Evolutionary conservation across 176 grass and related monocot species (phyloP).

Genomic region (Canna indica): DNA sequence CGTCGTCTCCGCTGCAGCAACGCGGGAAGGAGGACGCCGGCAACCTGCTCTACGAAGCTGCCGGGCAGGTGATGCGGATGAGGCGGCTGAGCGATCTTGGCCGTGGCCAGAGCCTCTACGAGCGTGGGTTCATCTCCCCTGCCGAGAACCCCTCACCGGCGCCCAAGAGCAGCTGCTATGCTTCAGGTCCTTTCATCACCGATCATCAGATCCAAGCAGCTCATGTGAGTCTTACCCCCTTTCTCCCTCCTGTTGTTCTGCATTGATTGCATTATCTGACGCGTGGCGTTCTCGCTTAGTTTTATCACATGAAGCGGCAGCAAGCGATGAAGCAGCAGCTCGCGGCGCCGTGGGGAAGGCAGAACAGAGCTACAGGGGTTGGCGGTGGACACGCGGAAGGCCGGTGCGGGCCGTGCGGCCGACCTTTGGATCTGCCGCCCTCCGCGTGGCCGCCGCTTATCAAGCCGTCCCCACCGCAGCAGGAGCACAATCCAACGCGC

Average conservation of each 20-base stretch:
- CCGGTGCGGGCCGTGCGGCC: background rate
- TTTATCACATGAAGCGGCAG: slow-evolving; percentile 64
- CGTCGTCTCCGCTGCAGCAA: slow-evolving; percentile 57
- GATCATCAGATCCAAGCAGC: slow-evolving; percentile 62
- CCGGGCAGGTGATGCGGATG: slow-evolving; percentile 54
- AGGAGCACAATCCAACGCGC: too few relatives aligned
- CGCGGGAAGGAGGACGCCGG: slow-evolving; percentile 34
- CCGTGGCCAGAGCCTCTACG: background rate
- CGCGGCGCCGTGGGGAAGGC: slow-evolving; percentile 1
- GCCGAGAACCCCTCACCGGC: slow-evolving; percentile 27
- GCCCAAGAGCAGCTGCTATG: slow-evolving; percentile 16
- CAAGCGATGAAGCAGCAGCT: slow-evolving; percentile 54
- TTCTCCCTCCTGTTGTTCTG: background rate
- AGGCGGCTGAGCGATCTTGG: slow-evolving; percentile 21
- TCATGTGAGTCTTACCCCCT: slow-evolving; percentile 27
- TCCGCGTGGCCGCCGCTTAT: slow-evolving; percentile 44
- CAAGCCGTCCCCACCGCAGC: slow-evolving; percentile 34
- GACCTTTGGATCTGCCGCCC: slow-evolving; percentile 24
- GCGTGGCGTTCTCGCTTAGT: slow-evolving; percentile 18
- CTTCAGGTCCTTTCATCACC: slow-evolving; percentile 28
- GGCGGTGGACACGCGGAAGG: background rate
- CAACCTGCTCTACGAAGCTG: slow-evolving; percentile 55
- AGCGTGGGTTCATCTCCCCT: background rate
- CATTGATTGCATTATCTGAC: background rate
- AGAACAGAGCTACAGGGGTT: slow-evolving; percentile 5